Base-by-base conservation (phyloP, 2,329 filamentous ascomycete genomes). In the Fusarium setosum region DNA sequence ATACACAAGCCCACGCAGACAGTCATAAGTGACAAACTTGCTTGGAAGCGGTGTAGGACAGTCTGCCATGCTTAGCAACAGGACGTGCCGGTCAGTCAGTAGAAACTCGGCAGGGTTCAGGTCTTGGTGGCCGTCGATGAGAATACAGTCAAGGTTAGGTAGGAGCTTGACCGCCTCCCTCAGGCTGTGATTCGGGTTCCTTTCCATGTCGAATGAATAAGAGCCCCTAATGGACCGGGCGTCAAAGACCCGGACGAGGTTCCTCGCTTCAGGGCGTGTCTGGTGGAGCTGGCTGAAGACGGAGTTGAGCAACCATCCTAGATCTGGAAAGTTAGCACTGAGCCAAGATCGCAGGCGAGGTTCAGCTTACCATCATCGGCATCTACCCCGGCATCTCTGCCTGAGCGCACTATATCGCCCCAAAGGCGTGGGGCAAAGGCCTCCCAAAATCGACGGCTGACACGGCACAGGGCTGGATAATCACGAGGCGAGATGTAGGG, bases 401-500 rank as follows among this genome's bases (percentile, higher is more conserved):
- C 76, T 2, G 77, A 72, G 17, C 74, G 68, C 17, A 87, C 70
- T 11, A 85, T 78, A 67, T 87, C 81, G 61, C 77, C 76, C 86
- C 86, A 88, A 17, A 88, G 73, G 5, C 77, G 80, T 18, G 84
- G 83, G 5, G 82, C 82, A 68, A 88, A 88, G 18, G 80, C 73
- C 38, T 66, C 56, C 75, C 83, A 81, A 66, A 85, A 86, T 10
- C 76, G 79, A 37, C 68, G 74, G 45, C 77, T 81, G 10, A 88
- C 85, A 34, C 80, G 79, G 68, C 83, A 86, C 40, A 87, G 80
- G 8, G 74, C 72, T 21, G 76, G 68, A 65, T 83, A 84, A 67
- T 84, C 79, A 6, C 68, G 56, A 38, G 78, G 65, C 3, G 73
- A 68, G 44, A 86, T 64, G 63, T 81, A 83, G 2, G 82, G 80